phyloP scores from a whole-genome alignment of 768 basidiomycete species.

The Cystobasidium tubakii region DNA sequence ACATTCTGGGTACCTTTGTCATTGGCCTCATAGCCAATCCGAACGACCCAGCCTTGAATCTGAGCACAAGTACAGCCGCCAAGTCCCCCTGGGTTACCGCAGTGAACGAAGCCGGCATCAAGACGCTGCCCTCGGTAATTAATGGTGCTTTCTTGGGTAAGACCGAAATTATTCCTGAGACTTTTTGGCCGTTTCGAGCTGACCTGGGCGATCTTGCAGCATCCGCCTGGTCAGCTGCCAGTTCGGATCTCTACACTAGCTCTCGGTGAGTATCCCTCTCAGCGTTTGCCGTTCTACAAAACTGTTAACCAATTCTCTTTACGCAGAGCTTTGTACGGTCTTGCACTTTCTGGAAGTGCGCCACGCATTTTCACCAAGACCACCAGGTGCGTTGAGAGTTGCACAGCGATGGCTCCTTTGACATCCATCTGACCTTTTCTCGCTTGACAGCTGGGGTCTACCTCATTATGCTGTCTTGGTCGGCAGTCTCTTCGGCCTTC shows the following conservation, averaged over 20 bases:
- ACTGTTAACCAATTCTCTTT: too few species aligned
- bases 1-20: slow-evolving; percentile 60
- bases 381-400: slow-evolving; percentile 45
- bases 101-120: slow-evolving; percentile 51
- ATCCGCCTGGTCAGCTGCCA: slow-evolving; percentile 49
- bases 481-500: slow-evolving; percentile 47
- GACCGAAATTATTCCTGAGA: not conserved
- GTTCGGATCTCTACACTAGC: slow-evolving; percentile 50
- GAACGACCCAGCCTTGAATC: slow-evolving; percentile 57
- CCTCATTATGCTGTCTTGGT: slow-evolving; percentile 49
- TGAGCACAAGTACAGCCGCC: slow-evolving; percentile 47
- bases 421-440: too few species aligned
- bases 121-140: slow-evolving; percentile 50
- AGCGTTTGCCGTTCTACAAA: too few species aligned
- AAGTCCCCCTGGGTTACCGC: slow-evolving; percentile 52
- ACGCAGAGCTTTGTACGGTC: slow-evolving; percentile 48
- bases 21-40: slow-evolving; percentile 80
- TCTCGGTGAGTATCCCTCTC: slow-evolving; percentile 43
- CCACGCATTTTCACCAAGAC: slow-evolving; percentile 50
- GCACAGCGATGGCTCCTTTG: too few species aligned
- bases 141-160: slow-evolving; percentile 50
- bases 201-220: not conserved
- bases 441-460: slow-evolving; percentile 46
- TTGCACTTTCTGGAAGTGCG: slow-evolving; percentile 49
- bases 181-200: not conserved